phyloP scores from a whole-genome alignment of 2,329 filamentous ascomycete species.

The Microsporum audouinii region DNA sequence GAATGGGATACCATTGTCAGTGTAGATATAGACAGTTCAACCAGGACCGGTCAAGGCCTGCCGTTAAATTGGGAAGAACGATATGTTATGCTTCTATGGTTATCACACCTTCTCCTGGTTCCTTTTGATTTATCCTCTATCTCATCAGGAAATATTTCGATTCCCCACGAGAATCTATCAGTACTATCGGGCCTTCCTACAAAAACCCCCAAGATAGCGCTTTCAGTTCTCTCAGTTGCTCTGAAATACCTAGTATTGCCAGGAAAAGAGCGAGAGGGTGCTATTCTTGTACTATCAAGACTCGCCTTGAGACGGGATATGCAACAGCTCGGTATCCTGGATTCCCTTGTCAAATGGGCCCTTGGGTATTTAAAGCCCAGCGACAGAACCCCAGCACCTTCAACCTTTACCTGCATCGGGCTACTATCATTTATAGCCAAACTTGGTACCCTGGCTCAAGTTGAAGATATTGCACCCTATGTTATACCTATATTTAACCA shows the following conservation, averaged over 20 bases:
- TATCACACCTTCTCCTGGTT: slow-evolving; percentile 67
- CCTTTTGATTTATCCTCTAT: slow-evolving; percentile 87
- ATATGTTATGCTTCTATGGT: slow-evolving; percentile 80
- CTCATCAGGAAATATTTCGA: slow-evolving; percentile 41
- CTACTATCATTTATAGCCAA: slow-evolving; percentile 69
- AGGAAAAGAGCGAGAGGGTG: slow-evolving; percentile 81
- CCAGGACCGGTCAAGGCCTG: slow-evolving; percentile 16
- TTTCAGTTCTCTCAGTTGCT: slow-evolving; percentile 59
- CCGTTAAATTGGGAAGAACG: slow-evolving; percentile 71
- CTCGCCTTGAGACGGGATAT: slow-evolving; percentile 79
- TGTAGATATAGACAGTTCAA: slow-evolving; percentile 12
- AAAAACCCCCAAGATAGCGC: slow-evolving; percentile 56
- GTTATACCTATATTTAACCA: slow-evolving; percentile 55
- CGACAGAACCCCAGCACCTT: slow-evolving; percentile 28
- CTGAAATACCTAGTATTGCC: slow-evolving; percentile 60
- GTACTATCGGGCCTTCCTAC: slow-evolving; percentile 39
- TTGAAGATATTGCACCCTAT: slow-evolving; percentile 59
- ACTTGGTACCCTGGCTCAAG: slow-evolving; percentile 58
- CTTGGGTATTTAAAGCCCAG: slow-evolving; percentile 47
- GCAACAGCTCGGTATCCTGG: slow-evolving; percentile 61
- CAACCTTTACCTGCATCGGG: slow-evolving; percentile 67
- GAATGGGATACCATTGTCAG: slow-evolving; percentile 32
- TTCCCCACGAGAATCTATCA: slow-evolving; percentile 25
- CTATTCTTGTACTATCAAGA: slow-evolving; percentile 69
- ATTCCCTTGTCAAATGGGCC: slow-evolving; percentile 59